A percentile compares a stretch with the other conserved stretches of the same genome.
Conservation (phyloP, 805 yeast genomes). For the Starmerella potacharoeniae region DNA sequence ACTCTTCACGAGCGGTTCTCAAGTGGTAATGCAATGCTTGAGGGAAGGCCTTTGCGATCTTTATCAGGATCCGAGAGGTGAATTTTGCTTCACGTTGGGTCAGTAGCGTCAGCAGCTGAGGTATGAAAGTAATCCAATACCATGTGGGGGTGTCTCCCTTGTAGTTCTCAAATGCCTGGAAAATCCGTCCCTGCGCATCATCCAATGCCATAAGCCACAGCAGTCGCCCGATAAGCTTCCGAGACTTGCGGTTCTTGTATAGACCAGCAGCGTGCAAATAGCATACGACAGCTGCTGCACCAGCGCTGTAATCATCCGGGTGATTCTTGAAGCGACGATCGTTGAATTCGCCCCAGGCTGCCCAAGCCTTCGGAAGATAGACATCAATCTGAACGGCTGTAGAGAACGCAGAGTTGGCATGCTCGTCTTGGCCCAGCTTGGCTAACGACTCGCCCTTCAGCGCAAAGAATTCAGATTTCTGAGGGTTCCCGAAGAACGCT, state of each 20-base stretch:
- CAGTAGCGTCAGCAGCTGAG: conserved; percentile 79
- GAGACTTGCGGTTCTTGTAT: conserved; percentile 82
- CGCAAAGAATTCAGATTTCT: conserved; percentile 95
- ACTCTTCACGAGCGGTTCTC: conserved; percentile 90
- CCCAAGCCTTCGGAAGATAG: conserved; percentile 96
- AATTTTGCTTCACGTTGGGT: conserved; percentile 84
- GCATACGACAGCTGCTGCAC: conserved; percentile 89
- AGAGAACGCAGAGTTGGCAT: conserved; percentile 95
- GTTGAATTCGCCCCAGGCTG: conserved; percentile 97
- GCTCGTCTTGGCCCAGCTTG: conserved; percentile 78
- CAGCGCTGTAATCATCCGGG: conserved; percentile 68
- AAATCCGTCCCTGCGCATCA: conserved; percentile 66
- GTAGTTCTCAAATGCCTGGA: conserved; percentile 81
- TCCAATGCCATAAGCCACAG: conserved; percentile 90
- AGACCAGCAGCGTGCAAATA: conserved; percentile 95
- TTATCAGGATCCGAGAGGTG: conserved; percentile 75
- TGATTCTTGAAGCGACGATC: conserved; percentile 78
- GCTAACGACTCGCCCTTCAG: conserved; percentile 96
- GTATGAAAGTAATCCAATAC: conserved; percentile 98
- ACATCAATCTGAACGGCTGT: conserved; percentile 94
- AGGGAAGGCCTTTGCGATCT: conserved; percentile 93
- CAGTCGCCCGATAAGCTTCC: conserved; percentile 77
- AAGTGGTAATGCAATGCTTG: conserved; percentile 95
- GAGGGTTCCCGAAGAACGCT: conserved; percentile 93
- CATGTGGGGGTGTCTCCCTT: conserved; percentile 96